These are phyloP conservation scores for Fusarium sp. DNA, from an alignment of 2,329 filamentous ascomycete genomes.

Conservation along the genomic window DNA sequence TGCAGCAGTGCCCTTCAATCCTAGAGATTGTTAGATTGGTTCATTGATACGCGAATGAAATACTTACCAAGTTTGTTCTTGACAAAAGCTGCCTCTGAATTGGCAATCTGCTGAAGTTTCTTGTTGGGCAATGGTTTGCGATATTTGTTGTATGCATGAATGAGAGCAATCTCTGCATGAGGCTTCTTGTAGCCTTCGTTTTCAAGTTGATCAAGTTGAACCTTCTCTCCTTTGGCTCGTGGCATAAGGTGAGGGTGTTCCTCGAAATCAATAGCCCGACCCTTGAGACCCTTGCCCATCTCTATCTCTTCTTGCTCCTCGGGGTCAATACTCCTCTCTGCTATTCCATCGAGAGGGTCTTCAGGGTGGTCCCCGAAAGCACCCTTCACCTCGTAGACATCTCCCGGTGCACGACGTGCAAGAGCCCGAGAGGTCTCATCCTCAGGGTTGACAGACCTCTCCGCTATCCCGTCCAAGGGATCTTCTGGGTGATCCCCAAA, in stretches of 20 bases:
- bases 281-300: not conserved
- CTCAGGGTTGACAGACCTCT: not conserved
- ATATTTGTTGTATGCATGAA: slow-evolving; percentile 54
- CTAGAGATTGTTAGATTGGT: not conserved
- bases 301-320: slow-evolving; percentile 12
- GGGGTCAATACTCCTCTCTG: not conserved
- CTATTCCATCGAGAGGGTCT: not conserved
- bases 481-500: not conserved
- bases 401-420: not conserved
- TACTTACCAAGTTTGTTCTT: slow-evolving; percentile 41
- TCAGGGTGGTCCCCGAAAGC: slow-evolving; percentile 6
- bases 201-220: slow-evolving; percentile 48
- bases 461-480: not conserved
- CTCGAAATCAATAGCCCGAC: slow-evolving; percentile 8
- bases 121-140: slow-evolving; percentile 46
- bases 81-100: slow-evolving; percentile 33
- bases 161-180: slow-evolving; percentile 47
- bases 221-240: slow-evolving; percentile 33
- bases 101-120: slow-evolving; percentile 40
- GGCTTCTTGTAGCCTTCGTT: slow-evolving; percentile 52
- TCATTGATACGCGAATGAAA: accelerated
- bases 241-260: slow-evolving; percentile 16
- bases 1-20: slow-evolving; percentile 40
- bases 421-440: not conserved
- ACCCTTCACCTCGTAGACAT: not conserved